Evolutionary conservation across 148 eudicot species (phyloP), one percentile per base, ranked within the genome.

Genomic region (Amaranthus hypochondriacus): DNA sequence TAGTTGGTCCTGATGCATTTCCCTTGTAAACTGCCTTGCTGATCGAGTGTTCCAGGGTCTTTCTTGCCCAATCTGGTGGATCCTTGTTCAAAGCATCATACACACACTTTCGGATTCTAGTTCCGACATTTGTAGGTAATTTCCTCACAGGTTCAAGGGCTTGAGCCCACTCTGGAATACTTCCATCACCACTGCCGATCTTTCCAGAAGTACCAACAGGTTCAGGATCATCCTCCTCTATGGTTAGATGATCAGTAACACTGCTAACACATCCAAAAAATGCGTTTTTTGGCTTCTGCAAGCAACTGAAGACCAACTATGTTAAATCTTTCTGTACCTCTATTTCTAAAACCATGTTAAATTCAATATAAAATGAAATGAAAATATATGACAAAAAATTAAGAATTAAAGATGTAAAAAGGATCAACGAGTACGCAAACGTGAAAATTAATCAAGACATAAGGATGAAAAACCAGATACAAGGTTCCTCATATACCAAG

Each of bases 101-200:
- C 4, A 90, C 85, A 69, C 96, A 88, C 75, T 74, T 88, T 73
- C 88, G 81, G 71, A 90, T 88, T 79, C 92, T 82, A 54, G 96
- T 84, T 79, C 96, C 96, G 65, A 90, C 96, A 81, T 90, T 90
- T n/a, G 96, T 90, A 53, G 96, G 96, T 75, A 90, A 61, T 86
- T 86, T 90, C 66, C 80, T 84, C 57, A 88, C 92, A 55, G 96
- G 96, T 85, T 90, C 90, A 78, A 88, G 75, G 66, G 70, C 82
- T 71, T 76, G 81, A 65, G 89, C 89, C 96, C 96, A 90, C 75
- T 81, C 90, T 2, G 96, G 92, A 70, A 82, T 79, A 72, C 42
- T 74, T 74, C 72, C 81, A 74, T 89, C 82, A 67, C 47, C 75
- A 39, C 63, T 62, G 66, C 52, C 72, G 12, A 56, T 52, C 49